These are phyloP conservation scores for Ogataea nitratoaversa DNA, from an alignment of 805 yeast genomes.

Conservation along the genomic window DNA sequence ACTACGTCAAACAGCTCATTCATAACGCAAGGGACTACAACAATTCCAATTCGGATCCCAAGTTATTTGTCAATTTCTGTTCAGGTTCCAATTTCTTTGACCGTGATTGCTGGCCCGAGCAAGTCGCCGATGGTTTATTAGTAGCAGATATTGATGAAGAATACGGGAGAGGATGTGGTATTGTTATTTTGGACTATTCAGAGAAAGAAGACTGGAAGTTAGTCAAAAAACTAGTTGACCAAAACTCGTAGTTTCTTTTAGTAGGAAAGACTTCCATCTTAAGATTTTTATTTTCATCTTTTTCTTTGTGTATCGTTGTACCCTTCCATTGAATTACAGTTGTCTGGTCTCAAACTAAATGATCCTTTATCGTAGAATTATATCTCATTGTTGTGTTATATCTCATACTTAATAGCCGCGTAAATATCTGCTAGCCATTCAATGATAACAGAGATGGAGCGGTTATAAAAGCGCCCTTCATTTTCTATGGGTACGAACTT, in stretches of 20 bases:
- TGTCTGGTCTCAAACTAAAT: no score
- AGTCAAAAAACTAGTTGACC: slow-evolving; percentile 45
- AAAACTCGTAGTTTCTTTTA: slow-evolving; percentile 41
- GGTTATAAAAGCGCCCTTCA: no score
- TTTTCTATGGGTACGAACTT: no score
- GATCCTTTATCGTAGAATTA: no score
- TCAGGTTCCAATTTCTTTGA: slow-evolving; percentile 71
- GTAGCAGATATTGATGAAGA: slow-evolving; percentile 40
- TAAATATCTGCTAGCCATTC: no score
- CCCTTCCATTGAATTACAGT: no score
- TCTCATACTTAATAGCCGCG: no score
- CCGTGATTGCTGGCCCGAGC: slow-evolving; percentile 69
- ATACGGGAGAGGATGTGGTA: slow-evolving; percentile 56
- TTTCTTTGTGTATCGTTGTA: no score
- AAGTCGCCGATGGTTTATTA: slow-evolving; percentile 51
- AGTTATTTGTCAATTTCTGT: slow-evolving; percentile 67
- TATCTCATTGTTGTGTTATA: no score
- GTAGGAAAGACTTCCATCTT: no score
- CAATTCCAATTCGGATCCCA: slow-evolving; percentile 41
- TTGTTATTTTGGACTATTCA: slow-evolving; percentile 64
- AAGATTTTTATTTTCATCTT: no score
- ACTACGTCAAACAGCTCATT: slow-evolving; percentile 53
- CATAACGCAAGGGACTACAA: slow-evolving; percentile 49
- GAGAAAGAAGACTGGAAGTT: slow-evolving; percentile 60
- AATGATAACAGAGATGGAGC: no score